A percentile compares a stretch with the other conserved stretches of the same genome.
phyloP scores from a whole-genome alignment of 2,329 filamentous ascomycete species.

The Hymenotorrendiella dingleyae region DNA sequence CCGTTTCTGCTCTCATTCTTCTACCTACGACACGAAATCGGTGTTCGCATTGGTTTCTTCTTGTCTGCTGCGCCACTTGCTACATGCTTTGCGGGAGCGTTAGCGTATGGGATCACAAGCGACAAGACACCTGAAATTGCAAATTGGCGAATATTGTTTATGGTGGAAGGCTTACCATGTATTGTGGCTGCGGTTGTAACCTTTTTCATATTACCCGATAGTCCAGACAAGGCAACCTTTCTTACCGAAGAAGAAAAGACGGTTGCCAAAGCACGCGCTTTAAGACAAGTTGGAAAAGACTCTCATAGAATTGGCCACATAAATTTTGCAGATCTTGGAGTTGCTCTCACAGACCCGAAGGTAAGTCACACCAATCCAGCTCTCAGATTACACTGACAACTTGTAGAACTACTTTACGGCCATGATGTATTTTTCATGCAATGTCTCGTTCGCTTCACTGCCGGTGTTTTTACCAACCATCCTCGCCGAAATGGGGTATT shows the following conservation, averaged over 20 bases:
- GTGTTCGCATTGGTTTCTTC: conserved; percentile 64
- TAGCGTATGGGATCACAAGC: conserved; percentile 64
- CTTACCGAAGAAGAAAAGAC: conserved; percentile 38
- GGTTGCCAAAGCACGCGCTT: conserved; percentile 47
- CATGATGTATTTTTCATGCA: conserved; percentile 54
- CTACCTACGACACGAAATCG: conserved; percentile 53
- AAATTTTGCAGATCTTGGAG: conserved; percentile 40
- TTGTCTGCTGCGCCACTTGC: conserved; percentile 60
- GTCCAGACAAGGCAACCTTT: conserved; percentile 45
- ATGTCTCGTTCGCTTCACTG: conserved; percentile 59
- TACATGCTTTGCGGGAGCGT: conserved; percentile 62
- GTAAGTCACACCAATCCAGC: conserved; percentile 41
- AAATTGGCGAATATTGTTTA: conserved; percentile 58
- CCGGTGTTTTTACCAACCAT: conserved; percentile 61
- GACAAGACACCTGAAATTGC: conserved; percentile 47
- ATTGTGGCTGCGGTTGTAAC: conserved; percentile 47
- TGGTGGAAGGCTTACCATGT: conserved; percentile 60
- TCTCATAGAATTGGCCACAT: conserved; percentile 42
- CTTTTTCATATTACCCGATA: conserved; percentile 49
- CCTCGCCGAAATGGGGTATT: conserved; percentile 61
- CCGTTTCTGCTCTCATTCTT: conserved; percentile 41
- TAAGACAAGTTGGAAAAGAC: conserved; percentile 47
- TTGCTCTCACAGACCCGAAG: conserved; percentile 42
- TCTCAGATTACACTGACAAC: conserved; percentile 45
- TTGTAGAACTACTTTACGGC: conserved; percentile 36